These are phyloP conservation scores for Syzygium grande DNA, from an alignment of 345 rosid genomes.

Conservation along the genomic window DNA sequence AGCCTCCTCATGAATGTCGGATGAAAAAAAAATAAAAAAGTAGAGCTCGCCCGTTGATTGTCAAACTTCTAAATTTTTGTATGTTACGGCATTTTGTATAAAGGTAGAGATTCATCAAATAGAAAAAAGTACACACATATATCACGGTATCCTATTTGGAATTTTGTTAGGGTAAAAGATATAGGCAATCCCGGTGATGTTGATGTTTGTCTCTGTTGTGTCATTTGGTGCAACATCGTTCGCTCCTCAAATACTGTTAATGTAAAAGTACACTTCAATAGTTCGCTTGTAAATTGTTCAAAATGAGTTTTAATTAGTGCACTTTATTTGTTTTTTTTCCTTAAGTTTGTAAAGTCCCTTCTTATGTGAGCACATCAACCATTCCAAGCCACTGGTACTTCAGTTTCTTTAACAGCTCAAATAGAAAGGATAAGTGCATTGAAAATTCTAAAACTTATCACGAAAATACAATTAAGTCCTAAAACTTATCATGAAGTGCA, in stretches of 20 bases:
- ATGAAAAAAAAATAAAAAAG: neutral
- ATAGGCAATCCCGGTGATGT: neutral
- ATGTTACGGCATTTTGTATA: neutral
- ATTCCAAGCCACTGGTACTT: neutral
- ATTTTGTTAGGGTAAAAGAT: neutral
- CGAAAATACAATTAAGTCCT: no score
- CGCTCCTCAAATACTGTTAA: neutral
- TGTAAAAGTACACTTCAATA: neutral
- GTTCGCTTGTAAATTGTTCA: neutral
- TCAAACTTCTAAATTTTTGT: neutral
- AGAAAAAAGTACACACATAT: neutral
- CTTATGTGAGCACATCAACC: neutral
- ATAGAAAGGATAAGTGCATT: no score
- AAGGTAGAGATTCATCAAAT: neutral
- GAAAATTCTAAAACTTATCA: no score
- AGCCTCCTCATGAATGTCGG: neutral
- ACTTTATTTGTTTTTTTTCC: neutral
- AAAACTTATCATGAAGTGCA: no score
- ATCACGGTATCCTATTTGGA: neutral
- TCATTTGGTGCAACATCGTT: neutral
- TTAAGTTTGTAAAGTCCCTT: neutral
- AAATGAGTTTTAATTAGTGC: neutral
- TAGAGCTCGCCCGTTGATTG: accelerated
- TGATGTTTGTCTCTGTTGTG: neutral
- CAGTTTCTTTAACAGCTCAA: neutral